Conservation (phyloP, 192 early-diverging fungal species). For the Coemansia sp. region DNA sequence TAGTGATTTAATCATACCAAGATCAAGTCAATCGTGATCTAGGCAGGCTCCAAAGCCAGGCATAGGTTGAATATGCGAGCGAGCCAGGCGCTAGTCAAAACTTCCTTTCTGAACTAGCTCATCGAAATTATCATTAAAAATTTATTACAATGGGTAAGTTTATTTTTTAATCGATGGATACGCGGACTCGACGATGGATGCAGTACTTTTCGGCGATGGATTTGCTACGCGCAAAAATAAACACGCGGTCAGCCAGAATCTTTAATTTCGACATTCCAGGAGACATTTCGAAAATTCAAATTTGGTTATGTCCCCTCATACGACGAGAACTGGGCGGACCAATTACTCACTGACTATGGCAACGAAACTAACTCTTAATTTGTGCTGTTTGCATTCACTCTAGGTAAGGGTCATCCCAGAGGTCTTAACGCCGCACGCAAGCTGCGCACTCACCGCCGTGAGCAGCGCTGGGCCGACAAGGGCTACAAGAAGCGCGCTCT, state of each 20-base stretch:
- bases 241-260: background rate
- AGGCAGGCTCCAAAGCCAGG: background rate
- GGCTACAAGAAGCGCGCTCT: constrained; percentile 98
- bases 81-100: constrained; percentile 1
- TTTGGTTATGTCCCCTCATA: background rate
- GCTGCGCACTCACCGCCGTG: constrained; percentile 95
- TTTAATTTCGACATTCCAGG: background rate
- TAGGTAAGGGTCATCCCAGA: constrained; percentile 86
- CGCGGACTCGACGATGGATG: constrained; percentile 8
- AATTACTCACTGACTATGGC: background rate
- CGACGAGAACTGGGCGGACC: background rate
- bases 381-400: background rate
- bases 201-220: background rate
- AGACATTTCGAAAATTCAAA: background rate
- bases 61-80: background rate
- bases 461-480: constrained; percentile 99
- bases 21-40: background rate
- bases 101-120: background rate
- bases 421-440: constrained; percentile 99
- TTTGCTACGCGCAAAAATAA: background rate
- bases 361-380: background rate
- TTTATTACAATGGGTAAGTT: constrained; percentile 11
- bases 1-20: background rate
- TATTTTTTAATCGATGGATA: background rate
- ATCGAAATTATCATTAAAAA: constrained; percentile 9